phyloP scores from a whole-genome alignment of 176 grass and related monocot genomes.

The Dendrocalamus sinicus region DNA sequence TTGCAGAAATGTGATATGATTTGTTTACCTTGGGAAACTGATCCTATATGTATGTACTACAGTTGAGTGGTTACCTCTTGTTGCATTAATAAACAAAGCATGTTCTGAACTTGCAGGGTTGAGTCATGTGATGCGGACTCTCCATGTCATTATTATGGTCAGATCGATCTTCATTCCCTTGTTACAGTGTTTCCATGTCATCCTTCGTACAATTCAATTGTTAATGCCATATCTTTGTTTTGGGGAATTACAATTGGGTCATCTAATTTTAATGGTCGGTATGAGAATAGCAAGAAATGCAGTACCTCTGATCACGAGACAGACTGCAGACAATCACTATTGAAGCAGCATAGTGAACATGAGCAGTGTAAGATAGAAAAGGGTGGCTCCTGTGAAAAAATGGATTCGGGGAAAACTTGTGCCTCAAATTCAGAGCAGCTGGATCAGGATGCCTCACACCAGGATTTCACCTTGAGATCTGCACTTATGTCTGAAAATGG shows the following conservation, averaged over 20 bases:
- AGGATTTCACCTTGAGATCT: conserved; percentile 15
- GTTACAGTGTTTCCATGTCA: conserved; percentile 61
- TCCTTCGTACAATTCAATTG: conserved; percentile 64
- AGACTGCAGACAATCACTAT: conserved; percentile 30
- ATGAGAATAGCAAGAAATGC: conserved; percentile 49
- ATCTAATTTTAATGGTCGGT: conserved; percentile 37
- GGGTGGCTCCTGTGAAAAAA: conserved; percentile 41
- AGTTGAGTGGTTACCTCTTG: conserved; percentile 35
- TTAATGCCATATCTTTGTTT: conserved; percentile 62
- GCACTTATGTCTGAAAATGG: conserved; percentile 20
- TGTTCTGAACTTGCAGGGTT: conserved; percentile 67
- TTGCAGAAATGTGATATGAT: conserved; percentile 7
- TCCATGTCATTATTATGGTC: conserved; percentile 78
- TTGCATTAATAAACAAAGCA: conserved; percentile 36
- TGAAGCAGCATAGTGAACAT: conserved; percentile 30
- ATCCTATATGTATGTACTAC: conserved; percentile 30
- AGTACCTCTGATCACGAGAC: conserved; percentile 42
- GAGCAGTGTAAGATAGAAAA: conserved; percentile 35
- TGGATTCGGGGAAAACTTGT: conserved; percentile 40
- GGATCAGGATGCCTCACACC: conserved; percentile 43
- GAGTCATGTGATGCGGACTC: conserved; percentile 63
- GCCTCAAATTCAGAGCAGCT: conserved; percentile 40
- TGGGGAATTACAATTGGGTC: conserved; percentile 47
- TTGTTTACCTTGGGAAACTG: conserved; percentile 28
- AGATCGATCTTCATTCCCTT: conserved; percentile 67